A percentile compares a stretch with the other conserved stretches of the same genome.
phyloP scores from a whole-genome alignment of 2,329 filamentous ascomycete species.

The Bisporella sp. region DNA sequence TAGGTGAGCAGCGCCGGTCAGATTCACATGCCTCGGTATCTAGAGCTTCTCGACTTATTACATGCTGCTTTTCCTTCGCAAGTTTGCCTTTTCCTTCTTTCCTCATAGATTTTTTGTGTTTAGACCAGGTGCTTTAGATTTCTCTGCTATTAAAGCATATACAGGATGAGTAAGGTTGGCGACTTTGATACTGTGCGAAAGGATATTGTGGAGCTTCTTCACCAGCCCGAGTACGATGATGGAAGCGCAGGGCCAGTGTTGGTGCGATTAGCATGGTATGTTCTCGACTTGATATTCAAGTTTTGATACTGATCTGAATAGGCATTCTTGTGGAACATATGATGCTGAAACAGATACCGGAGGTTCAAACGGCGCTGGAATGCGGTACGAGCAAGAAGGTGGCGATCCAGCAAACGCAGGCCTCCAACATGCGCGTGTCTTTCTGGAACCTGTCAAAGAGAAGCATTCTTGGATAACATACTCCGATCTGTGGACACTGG shows the following conservation, averaged over 20 bases:
- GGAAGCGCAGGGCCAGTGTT: conserved; percentile 57
- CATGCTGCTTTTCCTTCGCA: no score
- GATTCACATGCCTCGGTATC: no score
- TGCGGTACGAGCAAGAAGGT: conserved; percentile 58
- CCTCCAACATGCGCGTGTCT: conserved; percentile 54
- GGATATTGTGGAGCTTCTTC: conserved; percentile 45
- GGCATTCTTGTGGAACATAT: conserved; percentile 60
- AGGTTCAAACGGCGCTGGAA: conserved; percentile 57
- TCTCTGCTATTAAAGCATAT: background rate
- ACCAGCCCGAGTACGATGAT: conserved; percentile 58
- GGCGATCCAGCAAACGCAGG: conserved; percentile 60
- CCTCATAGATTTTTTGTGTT: conserved; percentile 7
- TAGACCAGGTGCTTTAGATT: conserved; percentile 1
- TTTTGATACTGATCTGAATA: conserved; percentile 18
- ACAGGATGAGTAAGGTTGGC: conserved; percentile 43
- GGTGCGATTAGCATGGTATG: conserved; percentile 55
- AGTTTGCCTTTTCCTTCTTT: background rate
- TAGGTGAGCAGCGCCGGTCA: no score
- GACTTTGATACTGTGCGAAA: conserved; percentile 55
- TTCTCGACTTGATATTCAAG: conserved; percentile 3
- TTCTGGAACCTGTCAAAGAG: conserved; percentile 55
- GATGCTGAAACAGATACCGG: conserved; percentile 51
- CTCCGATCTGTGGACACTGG: conserved; percentile 58
- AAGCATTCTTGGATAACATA: conserved; percentile 58
- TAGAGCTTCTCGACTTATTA: no score